Conservation (phyloP, 1,139 yeast genomes). For the Magnusiomyces ingens region DNA sequence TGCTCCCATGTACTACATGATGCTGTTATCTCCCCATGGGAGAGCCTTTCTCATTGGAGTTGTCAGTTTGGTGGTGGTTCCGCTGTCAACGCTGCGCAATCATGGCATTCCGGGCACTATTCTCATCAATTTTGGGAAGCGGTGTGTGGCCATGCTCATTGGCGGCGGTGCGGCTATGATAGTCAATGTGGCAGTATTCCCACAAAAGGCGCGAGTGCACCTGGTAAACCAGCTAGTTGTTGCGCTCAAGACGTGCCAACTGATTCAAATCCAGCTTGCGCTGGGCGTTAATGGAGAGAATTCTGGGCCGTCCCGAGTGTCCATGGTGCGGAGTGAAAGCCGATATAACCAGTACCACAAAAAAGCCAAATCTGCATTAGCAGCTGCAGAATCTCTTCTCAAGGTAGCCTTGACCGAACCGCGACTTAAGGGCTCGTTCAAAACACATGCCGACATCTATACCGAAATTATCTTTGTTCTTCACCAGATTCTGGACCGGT, state of each 20-base stretch:
- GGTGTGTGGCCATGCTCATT: slow-evolving; percentile 44
- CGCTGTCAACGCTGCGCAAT: slow-evolving; percentile 20
- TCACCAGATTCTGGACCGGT: slow-evolving; percentile 43
- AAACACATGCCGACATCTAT: slow-evolving; percentile 37
- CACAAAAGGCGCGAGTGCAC: slow-evolving; percentile 43
- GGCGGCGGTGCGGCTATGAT: slow-evolving; percentile 44
- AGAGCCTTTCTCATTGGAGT: slow-evolving; percentile 46
- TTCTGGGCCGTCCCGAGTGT: slow-evolving; percentile 22
- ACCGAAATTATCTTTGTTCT: slow-evolving; percentile 41
- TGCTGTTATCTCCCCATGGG: slow-evolving; percentile 42
- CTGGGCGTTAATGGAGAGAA: slow-evolving; percentile 38
- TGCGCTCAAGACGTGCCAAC: slow-evolving; percentile 37
- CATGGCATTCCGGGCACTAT: slow-evolving; percentile 36
- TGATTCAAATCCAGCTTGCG: slow-evolving; percentile 36
- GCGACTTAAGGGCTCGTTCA: slow-evolving; percentile 41
- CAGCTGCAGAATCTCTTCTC: slow-evolving; percentile 34
- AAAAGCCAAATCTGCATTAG: slow-evolving; percentile 36
- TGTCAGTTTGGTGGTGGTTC: slow-evolving; percentile 42
- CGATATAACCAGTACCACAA: slow-evolving; percentile 14
- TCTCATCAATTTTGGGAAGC: slow-evolving; percentile 40
- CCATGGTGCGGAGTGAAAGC: slow-evolving; percentile 25
- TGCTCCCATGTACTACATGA: slow-evolving; percentile 40
- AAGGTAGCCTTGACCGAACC: slow-evolving; percentile 42
- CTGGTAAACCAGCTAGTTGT: slow-evolving; percentile 37
- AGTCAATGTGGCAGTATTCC: slow-evolving; percentile 41